Base-by-base conservation (phyloP, 768 basidiomycete genomes). In the Daedaleopsis nitida region DNA sequence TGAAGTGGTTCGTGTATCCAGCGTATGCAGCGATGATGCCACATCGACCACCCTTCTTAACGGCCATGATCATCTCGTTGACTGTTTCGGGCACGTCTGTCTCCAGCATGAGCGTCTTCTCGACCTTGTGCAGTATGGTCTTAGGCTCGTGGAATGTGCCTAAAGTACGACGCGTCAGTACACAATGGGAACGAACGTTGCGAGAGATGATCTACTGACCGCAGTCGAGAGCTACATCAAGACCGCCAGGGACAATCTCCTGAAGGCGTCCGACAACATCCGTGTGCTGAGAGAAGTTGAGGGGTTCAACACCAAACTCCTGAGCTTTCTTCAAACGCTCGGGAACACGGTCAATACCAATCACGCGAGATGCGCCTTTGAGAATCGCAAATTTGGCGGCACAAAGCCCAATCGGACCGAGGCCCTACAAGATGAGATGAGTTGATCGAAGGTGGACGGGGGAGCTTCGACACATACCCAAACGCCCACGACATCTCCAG, bases 81-180 rank as follows among this genome's bases (percentile, higher is more conserved):
- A 78, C 69, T 3, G 81, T 89, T 70, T 92, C 89, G 0, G 85
- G 79, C 0, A 83, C 83, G 65, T 91, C 89, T 0, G 88, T 92
- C 74, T 93, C 89, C 32, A 90, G 80, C 84, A 88, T 86, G 50
- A 90, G 74, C 21, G 82, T 71, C 74, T 88, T 88, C 71, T 89
- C 84, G 35, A 85, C 78, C 68, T 87, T 89, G 75, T 89, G 89
- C 4, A 82, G 66, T 24, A 86, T 59, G 0, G 80, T 77, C 76
- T 91, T 88, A 19, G 88, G 87, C 66, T 89, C 82, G 69, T 89
- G 88, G 81, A 89, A 90, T 4, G 86, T 83, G 10, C 63, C 62
- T 57, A 24, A 10, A 21, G 5, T 19, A 45, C 16, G 10, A 55
- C 23, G 12, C 11, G 34, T 56, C 43, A 50, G 8, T 17, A 16